A percentile compares a stretch with the other conserved stretches of the same genome.
Evolutionary conservation across 2,329 filamentous ascomycete genomes (phyloP).

Genomic region (Ascochyta koolunga): DNA sequence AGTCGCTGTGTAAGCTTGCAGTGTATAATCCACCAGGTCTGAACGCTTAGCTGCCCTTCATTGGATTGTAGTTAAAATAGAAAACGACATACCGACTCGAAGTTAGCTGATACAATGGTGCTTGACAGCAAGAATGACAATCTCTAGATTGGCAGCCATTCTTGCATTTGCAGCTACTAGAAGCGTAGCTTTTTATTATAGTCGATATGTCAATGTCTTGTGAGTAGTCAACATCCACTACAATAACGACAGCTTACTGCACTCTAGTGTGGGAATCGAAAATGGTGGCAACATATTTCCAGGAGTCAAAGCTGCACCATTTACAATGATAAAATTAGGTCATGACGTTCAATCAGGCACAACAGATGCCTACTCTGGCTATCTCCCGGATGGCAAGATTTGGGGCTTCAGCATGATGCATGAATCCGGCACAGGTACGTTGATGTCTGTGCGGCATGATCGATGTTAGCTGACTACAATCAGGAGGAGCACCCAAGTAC

Average conservation of each 20-base stretch:
- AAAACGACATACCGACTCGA: too few relatives aligned
- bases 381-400: conserved; percentile 38
- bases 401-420: conserved; percentile 47
- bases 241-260: neutral
- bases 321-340: conserved; percentile 47
- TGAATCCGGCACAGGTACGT: conserved; percentile 35
- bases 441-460: neutral
- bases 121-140: neutral
- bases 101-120: too few relatives aligned
- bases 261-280: conserved; percentile 25
- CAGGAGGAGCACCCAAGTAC: conserved; percentile 44
- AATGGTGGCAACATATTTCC: conserved; percentile 47
- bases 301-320: conserved; percentile 46
- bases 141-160: neutral
- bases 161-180: neutral
- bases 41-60: neutral
- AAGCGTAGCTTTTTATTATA: conserved; percentile 22
- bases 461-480: too few relatives aligned
- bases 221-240: conserved; percentile 19
- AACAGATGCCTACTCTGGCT: conserved; percentile 46
- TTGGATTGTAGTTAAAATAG: too few relatives aligned
- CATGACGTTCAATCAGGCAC: conserved; percentile 39
- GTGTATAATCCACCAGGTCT: neutral
- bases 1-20: neutral
- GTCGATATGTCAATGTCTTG: conserved; percentile 47